These are phyloP conservation scores for Rhizopus delemar DNA, from an alignment of 371 early-diverging fungal genomes.

Conservation along the genomic window DNA sequence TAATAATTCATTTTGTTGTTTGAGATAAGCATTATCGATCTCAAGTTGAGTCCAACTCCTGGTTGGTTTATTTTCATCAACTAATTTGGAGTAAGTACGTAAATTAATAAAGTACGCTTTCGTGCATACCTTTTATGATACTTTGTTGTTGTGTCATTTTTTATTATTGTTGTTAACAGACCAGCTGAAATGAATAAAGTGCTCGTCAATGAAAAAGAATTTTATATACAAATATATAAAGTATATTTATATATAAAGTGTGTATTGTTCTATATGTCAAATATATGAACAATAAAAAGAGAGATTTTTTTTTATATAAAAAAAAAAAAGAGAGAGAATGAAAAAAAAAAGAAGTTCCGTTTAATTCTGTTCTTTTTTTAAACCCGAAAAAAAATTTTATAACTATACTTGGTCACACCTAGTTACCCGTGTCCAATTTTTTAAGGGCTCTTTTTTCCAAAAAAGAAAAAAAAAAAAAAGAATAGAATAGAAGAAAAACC, in stretches of 20 bases:
- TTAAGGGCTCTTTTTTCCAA: neutral
- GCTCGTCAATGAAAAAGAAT: neutral
- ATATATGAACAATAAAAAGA: neutral
- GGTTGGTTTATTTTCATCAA: slow-evolving; percentile 5
- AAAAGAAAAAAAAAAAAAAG: too few species aligned
- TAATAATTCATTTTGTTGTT: slow-evolving; percentile 46
- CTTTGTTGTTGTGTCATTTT: neutral
- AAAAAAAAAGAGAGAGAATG: too few species aligned
- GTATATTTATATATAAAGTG: neutral
- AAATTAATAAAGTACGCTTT: too few species aligned
- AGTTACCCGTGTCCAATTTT: neutral
- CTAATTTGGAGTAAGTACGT: neutral
- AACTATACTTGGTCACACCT: neutral
- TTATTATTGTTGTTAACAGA: neutral
- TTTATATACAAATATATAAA: too few species aligned
- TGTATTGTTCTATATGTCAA: neutral
- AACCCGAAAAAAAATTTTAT: neutral
- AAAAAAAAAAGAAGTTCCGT: neutral
- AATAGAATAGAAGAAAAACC: too few species aligned
- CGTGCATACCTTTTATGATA: neutral
- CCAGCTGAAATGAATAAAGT: neutral
- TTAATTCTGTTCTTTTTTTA: neutral
- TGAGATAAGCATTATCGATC: slow-evolving; percentile 42
- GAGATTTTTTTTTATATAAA: neutral
- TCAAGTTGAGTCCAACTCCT: slow-evolving; percentile 33